phyloP scores from a whole-genome alignment of 2,329 filamentous ascomycete genomes.

The Sporothrix globosa region DNA sequence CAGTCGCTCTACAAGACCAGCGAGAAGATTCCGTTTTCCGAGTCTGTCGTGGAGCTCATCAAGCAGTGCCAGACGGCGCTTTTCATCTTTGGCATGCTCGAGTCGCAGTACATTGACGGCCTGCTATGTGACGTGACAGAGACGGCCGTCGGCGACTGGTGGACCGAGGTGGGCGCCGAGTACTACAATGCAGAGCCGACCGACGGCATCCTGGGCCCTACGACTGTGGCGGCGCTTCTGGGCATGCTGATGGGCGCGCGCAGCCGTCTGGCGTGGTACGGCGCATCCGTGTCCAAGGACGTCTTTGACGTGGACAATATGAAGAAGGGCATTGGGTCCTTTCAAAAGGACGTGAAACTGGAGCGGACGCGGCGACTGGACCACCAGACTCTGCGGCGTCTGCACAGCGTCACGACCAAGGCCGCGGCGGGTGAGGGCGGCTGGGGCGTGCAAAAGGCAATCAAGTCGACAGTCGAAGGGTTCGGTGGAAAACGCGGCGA shows the following conservation, averaged over 20 bases:
- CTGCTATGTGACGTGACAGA: constrained; percentile 93
- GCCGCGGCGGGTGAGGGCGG: constrained; percentile 84
- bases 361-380: constrained; percentile 78
- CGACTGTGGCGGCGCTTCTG: constrained; percentile 83
- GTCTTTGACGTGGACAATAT: constrained; percentile 83
- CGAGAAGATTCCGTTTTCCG: constrained; percentile 76
- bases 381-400: constrained; percentile 75
- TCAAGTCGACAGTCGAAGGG: constrained; percentile 93
- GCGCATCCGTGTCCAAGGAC: constrained; percentile 84
- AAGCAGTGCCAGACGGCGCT: constrained; percentile 89
- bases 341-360: constrained; percentile 87
- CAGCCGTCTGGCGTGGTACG: constrained; percentile 83
- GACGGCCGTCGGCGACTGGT: constrained; percentile 89
- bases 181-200: constrained; percentile 91
- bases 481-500: constrained; percentile 92
- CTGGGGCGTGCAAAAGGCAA: constrained; percentile 89
- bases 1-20: constrained; percentile 86
- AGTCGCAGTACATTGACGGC: constrained; percentile 88
- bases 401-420: constrained; percentile 86
- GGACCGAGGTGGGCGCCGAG: constrained; percentile 89
- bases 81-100: constrained; percentile 82
- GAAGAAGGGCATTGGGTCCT: constrained; percentile 81
- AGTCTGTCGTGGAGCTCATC: constrained; percentile 83
- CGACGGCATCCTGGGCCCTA: constrained; percentile 89
- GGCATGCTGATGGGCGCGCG: constrained; percentile 88